Percentiles rank a stretch among this genome's conserved stretches.
Conservation (phyloP, 2,329 filamentous ascomycete species). For the Chrysoporthe austroafricana region DNA sequence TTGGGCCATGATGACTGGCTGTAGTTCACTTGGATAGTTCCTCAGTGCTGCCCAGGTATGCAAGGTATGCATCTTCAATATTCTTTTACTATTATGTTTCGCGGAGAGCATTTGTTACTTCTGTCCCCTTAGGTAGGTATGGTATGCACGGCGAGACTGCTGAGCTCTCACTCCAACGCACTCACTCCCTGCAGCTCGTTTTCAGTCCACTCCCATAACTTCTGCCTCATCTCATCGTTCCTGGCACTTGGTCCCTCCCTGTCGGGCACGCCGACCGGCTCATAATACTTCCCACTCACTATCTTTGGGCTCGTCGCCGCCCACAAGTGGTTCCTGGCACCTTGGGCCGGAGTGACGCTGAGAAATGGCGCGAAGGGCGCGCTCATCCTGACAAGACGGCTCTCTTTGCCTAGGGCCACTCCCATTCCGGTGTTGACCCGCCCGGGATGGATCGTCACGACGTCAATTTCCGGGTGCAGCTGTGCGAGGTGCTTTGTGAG, state of each 20-base stretch:
- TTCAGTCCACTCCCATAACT: slow-evolving; percentile 32
- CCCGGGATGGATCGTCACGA: slow-evolving; percentile 46
- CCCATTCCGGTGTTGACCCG: slow-evolving; percentile 42
- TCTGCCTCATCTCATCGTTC: slow-evolving; percentile 33
- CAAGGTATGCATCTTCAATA: no score
- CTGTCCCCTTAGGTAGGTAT: no score
- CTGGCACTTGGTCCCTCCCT: slow-evolving; percentile 27
- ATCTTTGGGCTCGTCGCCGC: slow-evolving; percentile 39
- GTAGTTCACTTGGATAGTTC: no score
- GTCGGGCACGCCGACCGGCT: slow-evolving; percentile 38
- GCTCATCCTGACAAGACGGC: slow-evolving; percentile 18
- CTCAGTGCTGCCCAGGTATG: no score
- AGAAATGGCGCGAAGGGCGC: slow-evolving; percentile 19
- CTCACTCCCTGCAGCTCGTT: slow-evolving; percentile 32
- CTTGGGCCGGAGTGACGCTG: slow-evolving; percentile 36
- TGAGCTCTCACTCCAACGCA: not conserved
- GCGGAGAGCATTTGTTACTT: no score
- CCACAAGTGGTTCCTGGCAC: slow-evolving; percentile 44
- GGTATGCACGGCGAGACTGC: no score
- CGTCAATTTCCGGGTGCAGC: slow-evolving; percentile 42
- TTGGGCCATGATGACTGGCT: no score
- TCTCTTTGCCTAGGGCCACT: slow-evolving; percentile 16
- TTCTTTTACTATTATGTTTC: no score
- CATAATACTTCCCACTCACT: slow-evolving; percentile 40
- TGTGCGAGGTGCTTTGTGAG: slow-evolving; percentile 45